phyloP scores from a whole-genome alignment of 2,329 filamentous ascomycete genomes.

The Phaeosphaeriaceae sp. region DNA sequence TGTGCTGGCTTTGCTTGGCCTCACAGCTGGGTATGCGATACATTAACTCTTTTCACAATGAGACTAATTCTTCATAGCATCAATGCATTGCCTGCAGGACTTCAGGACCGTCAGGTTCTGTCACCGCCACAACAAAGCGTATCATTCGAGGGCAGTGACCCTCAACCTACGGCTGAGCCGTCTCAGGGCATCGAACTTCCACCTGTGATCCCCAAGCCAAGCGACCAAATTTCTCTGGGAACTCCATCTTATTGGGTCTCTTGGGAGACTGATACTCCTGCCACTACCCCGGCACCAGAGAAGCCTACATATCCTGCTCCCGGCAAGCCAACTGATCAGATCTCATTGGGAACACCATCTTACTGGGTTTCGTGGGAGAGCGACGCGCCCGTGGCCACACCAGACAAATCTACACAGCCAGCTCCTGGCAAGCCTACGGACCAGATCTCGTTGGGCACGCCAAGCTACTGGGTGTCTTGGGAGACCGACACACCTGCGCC shows the following conservation, averaged over 20 bases:
- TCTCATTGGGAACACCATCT: conserved; percentile 21
- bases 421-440: conserved; percentile 14
- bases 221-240: conserved; percentile 15
- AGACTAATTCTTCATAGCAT: conserved; percentile 21
- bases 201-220: conserved; percentile 10
- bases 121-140: conserved; percentile 23
- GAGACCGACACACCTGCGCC: conserved; percentile 7
- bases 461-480: conserved; percentile 25
- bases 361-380: conserved; percentile 22
- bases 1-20: conserved; percentile 33
- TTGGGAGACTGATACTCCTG: conserved; percentile 12
- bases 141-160: conserved; percentile 22
- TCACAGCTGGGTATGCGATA: conserved; percentile 30
- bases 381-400: conserved; percentile 2
- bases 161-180: conserved; percentile 13
- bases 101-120: conserved; percentile 25
- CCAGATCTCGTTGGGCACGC: conserved; percentile 21
- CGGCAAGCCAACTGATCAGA: conserved; percentile 17
- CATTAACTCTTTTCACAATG: not conserved
- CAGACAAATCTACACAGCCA: conserved; percentile 10
- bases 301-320: conserved; percentile 9
- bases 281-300: conserved; percentile 8
- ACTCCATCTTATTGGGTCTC: conserved; percentile 17
- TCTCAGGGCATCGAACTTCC: conserved; percentile 11
- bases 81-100: conserved; percentile 25